phyloP scores from a whole-genome alignment of 2,329 filamentous ascomycete species.

The Sordariomycetes sp. region DNA sequence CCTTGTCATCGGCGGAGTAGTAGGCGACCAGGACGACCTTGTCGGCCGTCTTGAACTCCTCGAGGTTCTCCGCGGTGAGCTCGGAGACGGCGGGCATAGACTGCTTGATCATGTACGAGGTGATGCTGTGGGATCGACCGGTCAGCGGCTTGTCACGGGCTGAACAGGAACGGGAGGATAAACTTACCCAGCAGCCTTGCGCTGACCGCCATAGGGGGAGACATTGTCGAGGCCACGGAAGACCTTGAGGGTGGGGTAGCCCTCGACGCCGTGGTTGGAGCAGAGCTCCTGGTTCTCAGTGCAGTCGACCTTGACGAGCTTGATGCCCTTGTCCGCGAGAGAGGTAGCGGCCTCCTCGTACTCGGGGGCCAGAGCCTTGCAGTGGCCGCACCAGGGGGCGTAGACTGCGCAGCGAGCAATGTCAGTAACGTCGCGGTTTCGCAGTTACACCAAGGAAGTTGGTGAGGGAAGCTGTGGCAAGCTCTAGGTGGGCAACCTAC shows the following conservation, averaged over 20 bases:
- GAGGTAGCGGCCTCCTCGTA: slow-evolving; percentile 78
- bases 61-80: slow-evolving; percentile 68
- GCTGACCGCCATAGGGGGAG: slow-evolving; percentile 72
- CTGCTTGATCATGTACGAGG: slow-evolving; percentile 96
- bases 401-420: slow-evolving; percentile 30
- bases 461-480: background rate
- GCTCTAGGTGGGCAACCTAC: slow-evolving; percentile 36
- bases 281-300: slow-evolving; percentile 90
- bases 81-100: slow-evolving; percentile 81
- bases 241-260: slow-evolving; percentile 97
- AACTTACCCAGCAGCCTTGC: slow-evolving; percentile 67
- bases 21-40: slow-evolving; percentile 92
- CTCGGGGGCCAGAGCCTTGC: slow-evolving; percentile 92
- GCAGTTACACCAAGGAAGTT: background rate
- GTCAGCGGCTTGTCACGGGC: background rate
- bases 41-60: slow-evolving; percentile 96
- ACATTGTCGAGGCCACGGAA: slow-evolving; percentile 83
- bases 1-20: slow-evolving; percentile 68
- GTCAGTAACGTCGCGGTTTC: background rate
- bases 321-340: slow-evolving; percentile 80
- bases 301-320: slow-evolving; percentile 82
- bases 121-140: slow-evolving; percentile 33
- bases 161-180: background rate
- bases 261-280: slow-evolving; percentile 80
- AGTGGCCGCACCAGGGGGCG: slow-evolving; percentile 94